Conservation (phyloP, 1,139 yeast species). For the Nakaseomyces delphensis region DNA sequence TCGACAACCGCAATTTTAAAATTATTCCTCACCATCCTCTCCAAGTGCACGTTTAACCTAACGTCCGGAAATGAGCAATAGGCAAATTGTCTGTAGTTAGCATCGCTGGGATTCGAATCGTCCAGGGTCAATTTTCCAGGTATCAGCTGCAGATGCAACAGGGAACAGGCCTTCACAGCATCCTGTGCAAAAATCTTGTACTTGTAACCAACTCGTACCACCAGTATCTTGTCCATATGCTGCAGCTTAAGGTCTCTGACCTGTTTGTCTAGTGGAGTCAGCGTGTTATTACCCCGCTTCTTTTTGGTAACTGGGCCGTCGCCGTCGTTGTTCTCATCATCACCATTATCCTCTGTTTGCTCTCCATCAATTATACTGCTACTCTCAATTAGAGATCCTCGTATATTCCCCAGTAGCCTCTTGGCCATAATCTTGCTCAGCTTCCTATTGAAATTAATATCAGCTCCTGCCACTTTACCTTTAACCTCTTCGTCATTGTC, state of each 20-base stretch:
- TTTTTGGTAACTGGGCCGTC: not conserved
- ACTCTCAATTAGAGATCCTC: too few species aligned
- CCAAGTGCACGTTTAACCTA: conserved; percentile 64
- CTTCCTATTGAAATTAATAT: too few species aligned
- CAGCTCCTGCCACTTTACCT: too few species aligned
- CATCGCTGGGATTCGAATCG: conserved; percentile 38
- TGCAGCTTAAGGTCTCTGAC: conserved; percentile 51
- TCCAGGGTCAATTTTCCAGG: conserved; percentile 54
- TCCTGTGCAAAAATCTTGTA: conserved; percentile 81
- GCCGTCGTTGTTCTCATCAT: not conserved
- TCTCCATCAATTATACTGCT: not conserved
- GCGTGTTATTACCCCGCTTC: conserved; percentile 17
- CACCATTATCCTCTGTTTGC: not conserved
- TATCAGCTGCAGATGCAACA: conserved; percentile 61
- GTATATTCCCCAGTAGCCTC: too few species aligned
- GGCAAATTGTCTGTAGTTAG: conserved; percentile 52
- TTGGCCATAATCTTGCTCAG: not conserved
- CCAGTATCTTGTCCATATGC: conserved; percentile 58
- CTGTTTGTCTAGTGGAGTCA: conserved; percentile 79
- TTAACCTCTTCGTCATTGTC: too few species aligned
- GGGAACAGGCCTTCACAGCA: conserved; percentile 58
- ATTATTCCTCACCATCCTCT: conserved; percentile 53
- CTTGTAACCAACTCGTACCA: conserved; percentile 86
- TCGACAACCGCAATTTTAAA: conserved; percentile 79
- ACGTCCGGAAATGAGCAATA: conserved; percentile 80